phyloP scores from a whole-genome alignment of 345 rosid genomes.

The Populus pruinosa region DNA sequence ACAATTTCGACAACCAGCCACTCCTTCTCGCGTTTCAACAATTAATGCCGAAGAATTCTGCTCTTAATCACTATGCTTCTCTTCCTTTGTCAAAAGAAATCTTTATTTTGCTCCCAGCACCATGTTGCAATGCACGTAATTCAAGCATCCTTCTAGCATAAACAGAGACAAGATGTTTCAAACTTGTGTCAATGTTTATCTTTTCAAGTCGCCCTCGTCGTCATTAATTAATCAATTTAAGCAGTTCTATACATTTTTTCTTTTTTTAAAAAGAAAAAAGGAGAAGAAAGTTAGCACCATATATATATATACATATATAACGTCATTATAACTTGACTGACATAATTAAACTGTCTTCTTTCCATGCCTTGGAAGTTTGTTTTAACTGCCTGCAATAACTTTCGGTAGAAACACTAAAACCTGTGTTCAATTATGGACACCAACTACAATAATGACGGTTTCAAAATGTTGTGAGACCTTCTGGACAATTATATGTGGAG shows the following conservation, averaged over 20 bases:
- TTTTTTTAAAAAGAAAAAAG: no score
- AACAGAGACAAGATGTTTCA: constrained; percentile 15
- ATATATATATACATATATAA: neutral
- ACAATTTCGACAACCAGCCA: neutral
- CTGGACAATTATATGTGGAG: neutral
- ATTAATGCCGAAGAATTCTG: constrained; percentile 6
- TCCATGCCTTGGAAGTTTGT: neutral
- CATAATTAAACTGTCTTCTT: neutral
- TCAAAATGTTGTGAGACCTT: neutral
- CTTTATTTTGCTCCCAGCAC: constrained; percentile 42
- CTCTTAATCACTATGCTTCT: neutral
- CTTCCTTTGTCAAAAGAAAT: constrained; percentile 18
- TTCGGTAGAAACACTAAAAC: neutral
- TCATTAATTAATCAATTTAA: neutral
- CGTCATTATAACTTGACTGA: neutral
- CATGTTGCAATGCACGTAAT: constrained; percentile 43
- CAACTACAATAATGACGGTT: neutral
- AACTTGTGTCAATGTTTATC: constrained; percentile 11
- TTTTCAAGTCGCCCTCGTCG: neutral
- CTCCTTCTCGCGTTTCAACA: constrained; percentile 2
- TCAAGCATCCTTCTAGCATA: constrained; percentile 31
- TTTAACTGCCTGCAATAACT: constrained; percentile 2
- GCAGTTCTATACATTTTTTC: neutral
- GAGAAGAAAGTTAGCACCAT: no score
- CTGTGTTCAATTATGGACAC: neutral